A percentile compares a stretch with the other conserved stretches of the same genome.
These are phyloP conservation scores for Dactylis glomerata DNA, from an alignment of 176 grass and related monocot genomes.

Conservation along the genomic window DNA sequence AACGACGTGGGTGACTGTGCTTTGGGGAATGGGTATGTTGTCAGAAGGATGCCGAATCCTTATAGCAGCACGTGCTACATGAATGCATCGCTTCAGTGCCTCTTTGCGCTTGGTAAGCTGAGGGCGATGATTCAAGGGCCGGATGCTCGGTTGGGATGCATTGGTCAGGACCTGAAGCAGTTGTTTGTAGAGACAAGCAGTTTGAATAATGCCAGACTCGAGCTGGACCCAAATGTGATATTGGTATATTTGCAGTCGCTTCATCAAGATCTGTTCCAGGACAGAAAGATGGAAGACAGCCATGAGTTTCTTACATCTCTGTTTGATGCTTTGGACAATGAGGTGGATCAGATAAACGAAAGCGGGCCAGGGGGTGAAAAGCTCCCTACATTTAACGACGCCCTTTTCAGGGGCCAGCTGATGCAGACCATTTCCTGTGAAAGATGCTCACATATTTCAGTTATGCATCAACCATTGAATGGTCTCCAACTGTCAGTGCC, in stretches of 20 bases:
- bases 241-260: conserved; percentile 22
- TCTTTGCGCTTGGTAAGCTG: conserved; percentile 60
- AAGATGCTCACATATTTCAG: conserved; percentile 33
- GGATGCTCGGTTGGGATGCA: conserved; percentile 22
- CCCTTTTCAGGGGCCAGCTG: conserved; percentile 44
- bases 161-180: conserved; percentile 46
- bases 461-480: conserved; percentile 31
- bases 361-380: neutral
- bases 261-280: conserved; percentile 20
- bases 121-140: conserved; percentile 37
- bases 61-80: conserved; percentile 70
- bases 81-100: conserved; percentile 78
- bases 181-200: conserved; percentile 47
- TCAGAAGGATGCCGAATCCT: conserved; percentile 73
- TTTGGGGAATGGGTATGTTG: conserved; percentile 23
- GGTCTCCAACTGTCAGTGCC: conserved; percentile 56
- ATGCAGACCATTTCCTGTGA: conserved; percentile 41
- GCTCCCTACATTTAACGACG: conserved; percentile 35
- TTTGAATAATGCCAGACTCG: conserved; percentile 12
- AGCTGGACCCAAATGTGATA: conserved; percentile 41
- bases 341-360: conserved; percentile 38
- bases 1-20: neutral
- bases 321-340: conserved; percentile 20
- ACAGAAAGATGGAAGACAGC: conserved; percentile 52
- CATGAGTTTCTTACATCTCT: conserved; percentile 63